Conservation (phyloP, 805 yeast species). For the Yarrowia porcina region DNA sequence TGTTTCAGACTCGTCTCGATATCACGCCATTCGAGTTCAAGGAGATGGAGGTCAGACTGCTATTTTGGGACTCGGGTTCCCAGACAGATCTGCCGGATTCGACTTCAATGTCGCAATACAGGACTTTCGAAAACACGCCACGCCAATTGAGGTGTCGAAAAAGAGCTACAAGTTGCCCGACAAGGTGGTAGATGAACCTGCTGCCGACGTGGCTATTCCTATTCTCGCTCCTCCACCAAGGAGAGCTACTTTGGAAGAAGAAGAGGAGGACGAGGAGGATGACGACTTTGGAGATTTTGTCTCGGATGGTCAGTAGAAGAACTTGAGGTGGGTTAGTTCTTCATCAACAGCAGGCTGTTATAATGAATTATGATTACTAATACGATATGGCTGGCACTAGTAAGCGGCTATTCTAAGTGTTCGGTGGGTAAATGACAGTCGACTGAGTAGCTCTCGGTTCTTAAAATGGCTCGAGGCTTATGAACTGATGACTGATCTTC, state of each 20-base stretch:
- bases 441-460: no score
- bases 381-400: no score
- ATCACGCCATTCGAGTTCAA: slow-evolving; percentile 40
- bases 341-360: background rate
- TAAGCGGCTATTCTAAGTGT: no score
- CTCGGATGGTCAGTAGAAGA: background rate
- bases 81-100: slow-evolving; percentile 38
- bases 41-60: slow-evolving; percentile 39
- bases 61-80: slow-evolving; percentile 44
- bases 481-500: no score
- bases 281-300: slow-evolving; percentile 39
- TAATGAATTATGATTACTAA: background rate
- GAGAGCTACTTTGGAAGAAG: slow-evolving; percentile 29
- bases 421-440: no score
- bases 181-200: slow-evolving; percentile 28
- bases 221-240: slow-evolving; percentile 35
- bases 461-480: no score
- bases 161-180: slow-evolving; percentile 34
- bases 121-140: slow-evolving; percentile 33
- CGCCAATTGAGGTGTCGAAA: slow-evolving; percentile 33
- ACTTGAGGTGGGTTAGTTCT: no score
- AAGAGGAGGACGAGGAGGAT: slow-evolving; percentile 33
- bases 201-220: slow-evolving; percentile 28
- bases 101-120: slow-evolving; percentile 43
- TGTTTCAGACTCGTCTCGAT: slow-evolving; percentile 38